Evolutionary conservation across 805 yeast genomes (phyloP), one percentile per base, ranked within the genome.

Genomic region (Debaryomyces maramus): DNA sequence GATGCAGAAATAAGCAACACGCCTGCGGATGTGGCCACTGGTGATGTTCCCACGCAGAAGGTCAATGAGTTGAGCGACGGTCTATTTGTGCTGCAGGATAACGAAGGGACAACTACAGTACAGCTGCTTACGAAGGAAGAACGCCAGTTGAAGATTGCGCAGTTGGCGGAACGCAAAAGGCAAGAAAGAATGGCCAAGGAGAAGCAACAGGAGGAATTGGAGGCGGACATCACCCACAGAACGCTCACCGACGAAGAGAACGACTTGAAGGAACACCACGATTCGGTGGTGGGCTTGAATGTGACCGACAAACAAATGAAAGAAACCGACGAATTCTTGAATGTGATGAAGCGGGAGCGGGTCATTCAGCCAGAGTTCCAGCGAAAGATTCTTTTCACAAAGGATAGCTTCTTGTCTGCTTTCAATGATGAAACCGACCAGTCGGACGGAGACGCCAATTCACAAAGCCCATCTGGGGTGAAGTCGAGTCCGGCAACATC

Each of bases 221-320:
- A 61, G 35, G 60, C 59, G 2, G 73, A 70, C 28, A 51, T 69
- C 17, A 43, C 65, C 0, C 56, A 49, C 27, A 49, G 54, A 2
- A 48, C 73, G 0, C 50, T 68, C 18, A 63, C 72, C 2, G 73
- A 68, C 36, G 74, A 68, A 42, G 74, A 70, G 39, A 48, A 62
- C 15, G 74, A 67, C 29, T 48, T 64, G 31, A 58, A 56, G 5
- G 52, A 44, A 14, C 48, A 47, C 2, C 51, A 55, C 27, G 57
- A 53, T 18, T 43, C 50, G 1, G 58, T 54, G 28, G 56, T 60
- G 3, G 39, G 46, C 8, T 51, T 65, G 5, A 20, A 34, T 6
- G 22, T 15, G 5, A 16, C 36, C 14, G 40, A 34, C 3, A 61
- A 61, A 35, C 61, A 63, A 33, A 48, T 66, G 18, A 51, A 57